Base-by-base conservation (phyloP, 352 stramenopile species). In the Globisporangium emineosum region DNA sequence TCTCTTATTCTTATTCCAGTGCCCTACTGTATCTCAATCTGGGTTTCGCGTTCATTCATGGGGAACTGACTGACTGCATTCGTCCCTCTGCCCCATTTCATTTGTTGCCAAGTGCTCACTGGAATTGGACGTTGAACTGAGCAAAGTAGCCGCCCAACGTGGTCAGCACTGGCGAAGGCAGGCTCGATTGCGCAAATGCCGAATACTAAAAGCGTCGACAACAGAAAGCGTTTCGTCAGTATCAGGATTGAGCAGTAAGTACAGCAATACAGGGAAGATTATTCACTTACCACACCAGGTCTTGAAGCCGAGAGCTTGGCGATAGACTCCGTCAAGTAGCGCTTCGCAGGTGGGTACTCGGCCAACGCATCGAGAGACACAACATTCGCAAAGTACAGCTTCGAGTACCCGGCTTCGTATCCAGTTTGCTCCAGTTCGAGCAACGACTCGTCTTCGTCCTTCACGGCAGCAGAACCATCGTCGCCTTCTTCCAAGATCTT, bases 361-460 rank as follows among this genome's bases (percentile, higher is more conserved):
- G 79, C 65, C 61, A 98, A 88, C 30, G 88, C 82, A 73, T 99
- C 96, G 55, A 93, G 79, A 0, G 79, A 67, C 40, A 88, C 80
- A 37, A 91, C 81, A 0, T 83, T 90, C 10, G 94, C 95, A 75
- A 98, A 98, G 64, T 96, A 93, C 19, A 99, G 73, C 62, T 95
- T 93, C 15, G 94, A 97, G 75, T 96, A 98, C 9, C 91, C 90
- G 37, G 94, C 88, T 83, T 98, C 94, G 66, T 98, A 99, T 27
- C 89, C 85, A 3, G 88, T 91, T 62, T 93, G 73, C 59, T 93
- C 81, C 40, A 93, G 66, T 30, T 91, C 88, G 23, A 90, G 70
- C 50, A 93, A 69, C 37, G 74, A 82, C 62, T 96, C 90, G 61
- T 98, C 88, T 42, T 89, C 81, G 60, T 90, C 83, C 67, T 93